Percentiles rank a stretch among this genome's conserved stretches.
Evolutionary conservation across 1,284 basidiomycete species (phyloP).

Genomic region (Rhodotorula sp.): DNA sequence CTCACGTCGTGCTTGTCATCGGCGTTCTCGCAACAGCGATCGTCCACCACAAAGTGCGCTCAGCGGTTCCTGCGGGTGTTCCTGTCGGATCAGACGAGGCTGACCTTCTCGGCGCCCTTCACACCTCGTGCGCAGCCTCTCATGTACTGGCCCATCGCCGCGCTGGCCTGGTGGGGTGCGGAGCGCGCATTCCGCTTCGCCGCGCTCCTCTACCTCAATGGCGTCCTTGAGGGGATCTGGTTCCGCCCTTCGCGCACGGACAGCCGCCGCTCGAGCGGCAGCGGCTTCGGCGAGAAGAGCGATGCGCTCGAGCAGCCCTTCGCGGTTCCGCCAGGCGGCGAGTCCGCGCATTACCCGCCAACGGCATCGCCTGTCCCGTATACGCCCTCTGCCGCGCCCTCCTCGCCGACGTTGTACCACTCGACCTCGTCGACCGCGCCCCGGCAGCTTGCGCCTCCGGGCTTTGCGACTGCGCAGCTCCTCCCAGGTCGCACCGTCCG

Average conservation of each 20-base stretch:
- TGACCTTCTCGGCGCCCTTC: background rate
- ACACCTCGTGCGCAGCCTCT: conserved; percentile 11
- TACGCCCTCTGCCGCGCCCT: background rate
- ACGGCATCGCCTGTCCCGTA: conserved; percentile 1
- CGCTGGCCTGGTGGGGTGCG: conserved; percentile 65
- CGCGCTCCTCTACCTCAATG: conserved; percentile 67
- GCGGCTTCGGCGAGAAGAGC: conserved; percentile 26
- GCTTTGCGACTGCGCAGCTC: conserved; percentile 74
- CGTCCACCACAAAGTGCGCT: conserved; percentile 64
- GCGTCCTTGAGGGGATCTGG: conserved; percentile 50
- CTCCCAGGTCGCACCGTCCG: conserved; percentile 76
- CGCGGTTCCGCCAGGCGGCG: background rate
- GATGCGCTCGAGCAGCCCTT: conserved; percentile 12
- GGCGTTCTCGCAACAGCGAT: conserved; percentile 64
- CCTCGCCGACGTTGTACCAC: conserved; percentile 4
- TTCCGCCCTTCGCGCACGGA: conserved; percentile 6
- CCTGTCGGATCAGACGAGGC: background rate
- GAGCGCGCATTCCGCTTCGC: conserved; percentile 65
- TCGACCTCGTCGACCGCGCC: conserved; percentile 8
- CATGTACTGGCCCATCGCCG: conserved; percentile 59
- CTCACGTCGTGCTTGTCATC: conserved; percentile 68
- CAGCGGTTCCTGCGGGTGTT: too few relatives aligned
- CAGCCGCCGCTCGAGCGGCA: background rate
- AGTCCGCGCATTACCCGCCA: conserved; percentile 23
- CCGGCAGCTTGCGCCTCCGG: conserved; percentile 59